phyloP scores from a whole-genome alignment of 768 basidiomycete species.

The Mycena latifolia region DNA sequence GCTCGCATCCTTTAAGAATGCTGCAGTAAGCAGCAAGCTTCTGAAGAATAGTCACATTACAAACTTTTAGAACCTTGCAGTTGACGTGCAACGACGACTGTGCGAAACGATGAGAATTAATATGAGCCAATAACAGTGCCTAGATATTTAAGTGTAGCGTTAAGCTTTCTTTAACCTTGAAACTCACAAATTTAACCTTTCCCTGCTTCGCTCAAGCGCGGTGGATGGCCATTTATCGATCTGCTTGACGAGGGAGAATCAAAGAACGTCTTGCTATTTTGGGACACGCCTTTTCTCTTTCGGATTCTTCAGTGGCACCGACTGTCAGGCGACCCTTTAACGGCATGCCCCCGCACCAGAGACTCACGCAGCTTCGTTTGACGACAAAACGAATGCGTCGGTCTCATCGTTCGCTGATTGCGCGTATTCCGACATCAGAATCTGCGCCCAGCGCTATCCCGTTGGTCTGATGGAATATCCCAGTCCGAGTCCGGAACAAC shows the following conservation, averaged over 20 bases:
- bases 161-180: conserved; percentile 9
- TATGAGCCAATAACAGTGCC: conserved; percentile 8
- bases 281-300: background rate
- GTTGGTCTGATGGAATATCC: conserved; percentile 18
- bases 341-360: background rate
- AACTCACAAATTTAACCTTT: conserved; percentile 3
- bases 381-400: background rate
- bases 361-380: too few species aligned
- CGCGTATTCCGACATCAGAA: background rate
- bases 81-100: conserved; percentile 33
- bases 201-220: background rate
- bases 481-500: conserved; percentile 7
- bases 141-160: conserved; percentile 1
- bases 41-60: conserved; percentile 29
- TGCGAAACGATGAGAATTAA: conserved; percentile 13
- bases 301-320: conserved; percentile 12
- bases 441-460: background rate
- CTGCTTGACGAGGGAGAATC: background rate
- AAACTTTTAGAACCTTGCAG: conserved; percentile 24
- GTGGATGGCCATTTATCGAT: background rate
- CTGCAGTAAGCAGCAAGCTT: conserved; percentile 8
- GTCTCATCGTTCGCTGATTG: background rate
- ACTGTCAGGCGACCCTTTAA: conserved; percentile 19
- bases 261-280: conserved; percentile 18
- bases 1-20: conserved; percentile 32